A percentile compares a stretch with the other conserved stretches of the same genome.
Evolutionary conservation across 2,329 filamentous ascomycete genomes (phyloP).

Genomic region (Fusarium sp.): DNA sequence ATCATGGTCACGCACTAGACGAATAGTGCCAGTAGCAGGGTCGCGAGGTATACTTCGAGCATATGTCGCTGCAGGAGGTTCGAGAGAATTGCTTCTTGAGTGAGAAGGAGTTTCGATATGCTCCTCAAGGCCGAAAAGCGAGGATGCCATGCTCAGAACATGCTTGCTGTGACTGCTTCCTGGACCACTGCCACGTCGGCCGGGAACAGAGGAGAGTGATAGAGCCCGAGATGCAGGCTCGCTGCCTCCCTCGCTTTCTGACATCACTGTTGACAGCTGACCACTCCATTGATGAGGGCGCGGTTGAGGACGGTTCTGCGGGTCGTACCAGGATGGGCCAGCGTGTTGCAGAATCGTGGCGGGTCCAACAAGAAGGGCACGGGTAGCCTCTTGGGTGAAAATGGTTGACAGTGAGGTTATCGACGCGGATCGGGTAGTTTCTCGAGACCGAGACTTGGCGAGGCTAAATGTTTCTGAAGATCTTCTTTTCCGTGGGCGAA

Average conservation of each 20-base stretch:
- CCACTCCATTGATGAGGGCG: conserved; percentile 74
- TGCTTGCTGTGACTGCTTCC: conserved; percentile 68
- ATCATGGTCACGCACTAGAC: conserved; percentile 70
- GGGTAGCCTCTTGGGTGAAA: conserved; percentile 64
- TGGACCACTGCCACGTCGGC: conserved; percentile 66
- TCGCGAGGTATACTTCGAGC: conserved; percentile 57
- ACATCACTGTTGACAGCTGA: conserved; percentile 75
- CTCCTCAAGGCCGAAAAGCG: conserved; percentile 63
- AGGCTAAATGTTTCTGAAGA: conserved; percentile 66
- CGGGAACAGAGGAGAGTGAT: conserved; percentile 60
- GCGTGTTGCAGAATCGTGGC: conserved; percentile 48
- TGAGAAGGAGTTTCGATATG: conserved; percentile 53
- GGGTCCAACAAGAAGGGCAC: conserved; percentile 53
- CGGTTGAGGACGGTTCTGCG: conserved; percentile 35
- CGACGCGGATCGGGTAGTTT: conserved; percentile 68
- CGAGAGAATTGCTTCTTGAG: conserved; percentile 63
- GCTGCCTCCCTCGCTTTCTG: conserved; percentile 71
- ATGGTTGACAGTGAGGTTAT: conserved; percentile 70
- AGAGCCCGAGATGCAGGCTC: conserved; percentile 65
- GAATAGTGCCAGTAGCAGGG: conserved; percentile 55
- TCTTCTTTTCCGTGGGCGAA: conserved; percentile 63
- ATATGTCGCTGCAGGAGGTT: conserved; percentile 64
- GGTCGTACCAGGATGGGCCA: conserved; percentile 45
- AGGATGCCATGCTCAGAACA: conserved; percentile 72
- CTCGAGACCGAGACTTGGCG: conserved; percentile 66